phyloP scores from a whole-genome alignment of 1,284 basidiomycete species.

The Ganoderma sp. region DNA sequence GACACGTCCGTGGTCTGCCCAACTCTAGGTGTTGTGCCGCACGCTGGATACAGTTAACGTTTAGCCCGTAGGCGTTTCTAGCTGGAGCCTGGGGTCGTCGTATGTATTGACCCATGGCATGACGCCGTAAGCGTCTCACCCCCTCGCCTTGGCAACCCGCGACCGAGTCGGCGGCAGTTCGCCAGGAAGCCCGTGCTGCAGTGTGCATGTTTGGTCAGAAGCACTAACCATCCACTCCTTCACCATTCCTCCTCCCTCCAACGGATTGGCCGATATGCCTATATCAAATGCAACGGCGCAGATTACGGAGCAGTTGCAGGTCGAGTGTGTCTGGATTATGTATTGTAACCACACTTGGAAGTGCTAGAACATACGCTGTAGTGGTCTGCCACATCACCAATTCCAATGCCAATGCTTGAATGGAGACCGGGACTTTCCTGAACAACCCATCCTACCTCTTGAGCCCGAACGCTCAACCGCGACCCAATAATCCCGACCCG shows the following conservation, averaged over 20 bases:
- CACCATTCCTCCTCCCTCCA: neutral
- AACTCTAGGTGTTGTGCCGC: slow-evolving; percentile 3
- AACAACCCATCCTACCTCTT: neutral
- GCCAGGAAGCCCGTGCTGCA: neutral
- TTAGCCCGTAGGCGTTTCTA: neutral
- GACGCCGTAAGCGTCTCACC: neutral
- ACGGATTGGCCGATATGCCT: too few species aligned
- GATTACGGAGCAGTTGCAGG: neutral
- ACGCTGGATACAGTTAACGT: neutral
- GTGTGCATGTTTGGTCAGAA: neutral
- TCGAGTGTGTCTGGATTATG: neutral
- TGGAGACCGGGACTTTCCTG: neutral
- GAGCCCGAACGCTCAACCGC: neutral
- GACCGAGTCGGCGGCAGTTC: neutral
- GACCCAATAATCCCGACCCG: neutral
- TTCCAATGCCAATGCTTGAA: too few species aligned
- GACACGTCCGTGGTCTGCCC: neutral
- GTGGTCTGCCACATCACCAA: neutral
- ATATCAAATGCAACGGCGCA: neutral
- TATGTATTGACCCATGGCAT: neutral
- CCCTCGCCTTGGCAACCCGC: slow-evolving; percentile 1
- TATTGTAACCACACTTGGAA: neutral
- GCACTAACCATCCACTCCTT: slow-evolving; percentile 4
- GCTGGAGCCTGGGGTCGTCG: neutral
- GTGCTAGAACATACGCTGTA: neutral